These are phyloP conservation scores for Blumeria graminis DNA, from an alignment of 2,329 filamentous ascomycete genomes.

Conservation along the genomic window DNA sequence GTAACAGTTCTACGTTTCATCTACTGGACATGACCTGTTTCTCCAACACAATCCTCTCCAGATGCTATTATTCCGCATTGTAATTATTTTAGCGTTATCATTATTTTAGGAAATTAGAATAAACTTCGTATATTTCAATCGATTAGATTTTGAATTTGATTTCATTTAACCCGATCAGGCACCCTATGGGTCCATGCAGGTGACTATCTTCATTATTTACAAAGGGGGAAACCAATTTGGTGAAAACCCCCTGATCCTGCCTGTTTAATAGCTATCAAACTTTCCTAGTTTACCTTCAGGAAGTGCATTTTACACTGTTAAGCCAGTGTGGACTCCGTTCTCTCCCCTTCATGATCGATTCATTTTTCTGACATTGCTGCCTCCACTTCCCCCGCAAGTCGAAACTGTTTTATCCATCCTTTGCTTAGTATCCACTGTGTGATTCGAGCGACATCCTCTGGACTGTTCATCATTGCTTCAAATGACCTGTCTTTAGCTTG, in stretches of 20 bases:
- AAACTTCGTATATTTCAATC: too few relatives aligned
- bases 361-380: not conserved
- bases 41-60: too few relatives aligned
- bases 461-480: not conserved
- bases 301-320: not conserved
- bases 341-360: not conserved
- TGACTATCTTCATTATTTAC: not conserved
- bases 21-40: too few relatives aligned
- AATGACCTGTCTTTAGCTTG: not conserved
- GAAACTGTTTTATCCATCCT: not conserved
- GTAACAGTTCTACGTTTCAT: too few relatives aligned
- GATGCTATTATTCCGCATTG: too few relatives aligned
- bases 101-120: too few relatives aligned
- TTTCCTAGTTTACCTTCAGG: not conserved
- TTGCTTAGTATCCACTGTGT: not conserved
- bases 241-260: not conserved
- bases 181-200: not conserved
- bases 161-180: not conserved
- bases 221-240: not conserved
- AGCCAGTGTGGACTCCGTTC: not conserved
- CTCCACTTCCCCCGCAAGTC: not conserved
- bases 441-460: not conserved
- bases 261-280: not conserved
- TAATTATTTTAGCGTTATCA: too few relatives aligned
- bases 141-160: not conserved